phyloP scores from a whole-genome alignment of 2,329 filamentous ascomycete genomes.

The Colletotrichum tofieldiae region DNA sequence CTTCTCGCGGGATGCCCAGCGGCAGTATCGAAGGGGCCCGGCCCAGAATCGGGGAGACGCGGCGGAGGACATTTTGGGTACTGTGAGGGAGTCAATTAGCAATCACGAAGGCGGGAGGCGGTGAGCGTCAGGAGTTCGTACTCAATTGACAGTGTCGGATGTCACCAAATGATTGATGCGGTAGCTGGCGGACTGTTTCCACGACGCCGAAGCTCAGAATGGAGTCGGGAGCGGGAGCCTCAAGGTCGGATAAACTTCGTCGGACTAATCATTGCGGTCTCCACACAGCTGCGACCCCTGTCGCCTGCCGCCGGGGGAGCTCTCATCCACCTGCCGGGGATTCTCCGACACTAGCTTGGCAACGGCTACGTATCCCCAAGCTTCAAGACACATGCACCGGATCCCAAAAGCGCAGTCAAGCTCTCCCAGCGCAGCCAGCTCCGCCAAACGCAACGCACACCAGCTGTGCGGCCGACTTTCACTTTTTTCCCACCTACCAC shows the following conservation, averaged over 20 bases:
- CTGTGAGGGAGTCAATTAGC: slow-evolving; percentile 10
- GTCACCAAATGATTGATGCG: slow-evolving; percentile 40
- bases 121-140: slow-evolving; percentile 39
- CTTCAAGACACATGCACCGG: slow-evolving; percentile 45
- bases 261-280: slow-evolving; percentile 8
- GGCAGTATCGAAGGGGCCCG: slow-evolving; percentile 85
- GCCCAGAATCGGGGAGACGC: slow-evolving; percentile 85
- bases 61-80: slow-evolving; percentile 70
- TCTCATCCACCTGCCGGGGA: slow-evolving; percentile 25
- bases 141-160: slow-evolving; percentile 55
- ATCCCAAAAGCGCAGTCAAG: slow-evolving; percentile 39
- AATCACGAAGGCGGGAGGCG: not conserved
- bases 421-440: slow-evolving; percentile 39
- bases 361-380: slow-evolving; percentile 48
- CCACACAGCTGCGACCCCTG: not conserved
- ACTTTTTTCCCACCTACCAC: slow-evolving; percentile 36
- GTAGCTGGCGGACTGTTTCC: slow-evolving; percentile 14
- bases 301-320: not conserved
- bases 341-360: slow-evolving; percentile 39
- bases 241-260: slow-evolving; percentile 23
- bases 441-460: slow-evolving; percentile 35
- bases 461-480: slow-evolving; percentile 45
- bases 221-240: slow-evolving; percentile 15
- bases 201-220: slow-evolving; percentile 37
- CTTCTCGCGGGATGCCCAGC: slow-evolving; percentile 89